Conservation (phyloP, 2,329 filamentous ascomycete genomes). For the Aspergillus sp. region DNA sequence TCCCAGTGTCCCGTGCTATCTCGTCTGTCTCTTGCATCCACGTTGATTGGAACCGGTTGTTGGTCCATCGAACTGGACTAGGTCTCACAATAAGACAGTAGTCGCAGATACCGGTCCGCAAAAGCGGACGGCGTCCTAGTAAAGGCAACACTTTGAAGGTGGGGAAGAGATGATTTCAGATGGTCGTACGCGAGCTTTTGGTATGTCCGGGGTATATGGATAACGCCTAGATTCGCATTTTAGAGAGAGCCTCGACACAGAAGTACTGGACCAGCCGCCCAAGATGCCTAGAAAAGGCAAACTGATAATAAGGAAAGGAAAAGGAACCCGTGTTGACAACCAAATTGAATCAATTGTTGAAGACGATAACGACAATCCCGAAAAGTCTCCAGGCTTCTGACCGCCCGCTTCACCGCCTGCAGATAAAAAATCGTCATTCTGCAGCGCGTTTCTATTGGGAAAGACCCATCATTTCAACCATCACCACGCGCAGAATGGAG, state of each 20-base stretch:
- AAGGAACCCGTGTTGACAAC: background rate
- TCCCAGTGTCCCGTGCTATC: slow-evolving; percentile 11
- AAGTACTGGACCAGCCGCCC: background rate
- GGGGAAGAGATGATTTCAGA: slow-evolving; percentile 8
- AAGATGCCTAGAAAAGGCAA: background rate
- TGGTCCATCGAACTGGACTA: background rate
- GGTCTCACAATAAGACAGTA: slow-evolving; percentile 5
- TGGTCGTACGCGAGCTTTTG: background rate
- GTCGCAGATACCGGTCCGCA: slow-evolving; percentile 19
- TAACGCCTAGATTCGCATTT: background rate
- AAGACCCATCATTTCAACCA: slow-evolving; percentile 12
- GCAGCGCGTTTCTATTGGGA: background rate
- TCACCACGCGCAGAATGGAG: slow-evolving; percentile 39
- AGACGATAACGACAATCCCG: background rate
- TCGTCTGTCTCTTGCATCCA: slow-evolving; percentile 22
- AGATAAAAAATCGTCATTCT: slow-evolving; percentile 12
- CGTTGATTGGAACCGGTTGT: slow-evolving; percentile 16
- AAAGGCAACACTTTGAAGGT: slow-evolving; percentile 31
- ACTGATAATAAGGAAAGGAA: background rate
- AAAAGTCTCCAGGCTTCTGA: slow-evolving; percentile 1
- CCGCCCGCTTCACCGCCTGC: slow-evolving; percentile 16
- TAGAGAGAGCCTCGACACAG: background rate
- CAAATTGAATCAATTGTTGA: background rate
- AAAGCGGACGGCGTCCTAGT: slow-evolving; percentile 24
- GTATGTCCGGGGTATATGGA: too few relatives aligned